Percentiles rank a stretch among this genome's conserved stretches.
phyloP scores from a whole-genome alignment of 164 flowering plant species.

The Protea cynaroides region DNA sequence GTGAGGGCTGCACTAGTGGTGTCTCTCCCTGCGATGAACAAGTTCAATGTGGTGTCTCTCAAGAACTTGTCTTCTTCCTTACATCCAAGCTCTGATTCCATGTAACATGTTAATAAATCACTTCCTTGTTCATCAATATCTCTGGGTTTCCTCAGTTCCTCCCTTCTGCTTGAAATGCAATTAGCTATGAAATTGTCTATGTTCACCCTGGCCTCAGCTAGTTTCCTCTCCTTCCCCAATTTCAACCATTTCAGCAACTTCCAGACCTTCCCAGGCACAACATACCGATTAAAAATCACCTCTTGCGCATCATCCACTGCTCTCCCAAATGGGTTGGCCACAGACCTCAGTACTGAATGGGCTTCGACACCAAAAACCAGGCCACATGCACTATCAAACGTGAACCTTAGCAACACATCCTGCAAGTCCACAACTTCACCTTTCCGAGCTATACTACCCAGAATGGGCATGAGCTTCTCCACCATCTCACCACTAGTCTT shows the following conservation, averaged over 20 bases:
- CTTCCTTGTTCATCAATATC: background rate
- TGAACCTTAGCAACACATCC: conserved; percentile 30
- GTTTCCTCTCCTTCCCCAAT: conserved; percentile 19
- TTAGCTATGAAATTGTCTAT: conserved; percentile 11
- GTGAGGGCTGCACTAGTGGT: conserved; percentile 30
- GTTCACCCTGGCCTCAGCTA: conserved; percentile 4
- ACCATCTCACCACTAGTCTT: conserved; percentile 16
- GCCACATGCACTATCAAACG: conserved; percentile 28
- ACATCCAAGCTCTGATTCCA: conserved; percentile 5
- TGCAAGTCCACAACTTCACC: conserved; percentile 29
- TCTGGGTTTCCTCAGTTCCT: background rate
- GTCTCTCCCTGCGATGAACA: conserved; percentile 33
- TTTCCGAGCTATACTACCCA: conserved; percentile 5
- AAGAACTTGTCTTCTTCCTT: conserved; percentile 17
- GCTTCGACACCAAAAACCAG: conserved; percentile 24
- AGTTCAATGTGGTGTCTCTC: conserved; percentile 23
- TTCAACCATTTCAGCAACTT: conserved; percentile 25
- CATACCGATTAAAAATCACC: conserved; percentile 19
- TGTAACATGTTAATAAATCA: conserved; percentile 19
- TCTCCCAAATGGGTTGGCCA: conserved; percentile 20
- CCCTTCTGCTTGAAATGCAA: conserved; percentile 9
- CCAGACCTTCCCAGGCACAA: conserved; percentile 29
- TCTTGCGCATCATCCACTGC: conserved; percentile 32
- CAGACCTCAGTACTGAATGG: conserved; percentile 15
- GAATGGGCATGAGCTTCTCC: conserved; percentile 23